Evolutionary conservation across 148 eudicot species (phyloP).

Genomic region (Arctostaphylos glauca): DNA sequence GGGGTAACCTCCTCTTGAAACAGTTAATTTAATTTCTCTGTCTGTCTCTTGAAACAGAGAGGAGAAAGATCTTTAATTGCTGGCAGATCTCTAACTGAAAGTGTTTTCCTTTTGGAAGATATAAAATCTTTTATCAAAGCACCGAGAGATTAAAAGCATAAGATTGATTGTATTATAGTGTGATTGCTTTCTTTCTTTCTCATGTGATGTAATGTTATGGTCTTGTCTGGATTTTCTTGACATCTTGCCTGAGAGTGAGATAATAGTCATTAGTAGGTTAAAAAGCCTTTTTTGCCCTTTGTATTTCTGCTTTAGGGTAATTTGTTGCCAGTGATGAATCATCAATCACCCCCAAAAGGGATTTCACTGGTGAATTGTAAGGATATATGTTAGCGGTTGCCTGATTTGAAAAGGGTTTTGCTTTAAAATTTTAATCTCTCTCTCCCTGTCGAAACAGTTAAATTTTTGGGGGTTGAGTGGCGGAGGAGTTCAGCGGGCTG

Average conservation of each 20-base stretch:
- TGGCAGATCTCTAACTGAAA: conserved; percentile 28
- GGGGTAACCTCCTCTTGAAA: too few relatives aligned
- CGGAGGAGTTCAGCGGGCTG: too few relatives aligned
- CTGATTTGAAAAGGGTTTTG: neutral
- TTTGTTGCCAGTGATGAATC: neutral
- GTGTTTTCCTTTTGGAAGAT: neutral
- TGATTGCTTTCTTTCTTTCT: neutral
- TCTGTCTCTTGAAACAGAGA: too few relatives aligned
- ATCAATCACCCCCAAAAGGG: neutral
- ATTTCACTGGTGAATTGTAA: neutral
- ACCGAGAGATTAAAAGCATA: neutral
- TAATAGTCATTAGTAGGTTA: neutral
- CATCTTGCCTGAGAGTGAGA: neutral
- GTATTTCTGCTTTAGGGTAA: neutral
- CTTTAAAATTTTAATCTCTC: too few relatives aligned
- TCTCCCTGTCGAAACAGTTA: too few relatives aligned
- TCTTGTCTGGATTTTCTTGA: neutral
- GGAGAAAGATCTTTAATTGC: conserved; percentile 23
- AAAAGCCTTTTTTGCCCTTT: neutral
- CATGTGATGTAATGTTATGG: neutral
- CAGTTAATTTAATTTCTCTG: too few relatives aligned
- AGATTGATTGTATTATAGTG: neutral
- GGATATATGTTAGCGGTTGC: neutral
- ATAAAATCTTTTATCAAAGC: neutral
- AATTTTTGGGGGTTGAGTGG: too few relatives aligned